Evolutionary conservation across 2,329 filamentous ascomycete genomes (phyloP).

Genomic region (Ceratocystis eucalypticola): DNA sequence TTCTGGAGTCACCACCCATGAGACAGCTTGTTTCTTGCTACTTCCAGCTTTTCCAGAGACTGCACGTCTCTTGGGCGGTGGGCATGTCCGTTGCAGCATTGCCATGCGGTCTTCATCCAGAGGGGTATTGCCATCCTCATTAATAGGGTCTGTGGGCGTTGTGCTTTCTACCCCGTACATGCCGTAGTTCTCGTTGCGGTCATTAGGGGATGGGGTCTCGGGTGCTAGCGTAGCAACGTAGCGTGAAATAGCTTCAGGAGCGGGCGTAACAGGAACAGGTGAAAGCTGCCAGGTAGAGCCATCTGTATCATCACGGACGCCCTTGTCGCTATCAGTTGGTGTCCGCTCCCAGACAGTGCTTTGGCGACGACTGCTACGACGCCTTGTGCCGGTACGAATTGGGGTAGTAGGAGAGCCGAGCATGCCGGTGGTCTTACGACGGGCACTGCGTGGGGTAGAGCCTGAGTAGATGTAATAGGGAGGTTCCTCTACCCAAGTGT

Average conservation of each 20-base stretch:
- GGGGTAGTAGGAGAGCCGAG: slow-evolving; percentile 33
- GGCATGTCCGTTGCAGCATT: slow-evolving; percentile 31
- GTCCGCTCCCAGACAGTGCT: slow-evolving; percentile 43
- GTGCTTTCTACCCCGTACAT: slow-evolving; percentile 24
- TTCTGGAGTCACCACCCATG: slow-evolving; percentile 33
- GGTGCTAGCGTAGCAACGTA: slow-evolving; percentile 38
- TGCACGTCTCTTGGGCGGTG: slow-evolving; percentile 20
- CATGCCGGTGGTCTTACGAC: slow-evolving; percentile 66
- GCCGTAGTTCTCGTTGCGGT: slow-evolving; percentile 23
- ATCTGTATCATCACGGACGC: slow-evolving; percentile 26
- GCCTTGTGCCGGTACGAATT: slow-evolving; percentile 34
- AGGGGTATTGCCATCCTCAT: slow-evolving; percentile 37
- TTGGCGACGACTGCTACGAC: slow-evolving; percentile 37
- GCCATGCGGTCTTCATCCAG: slow-evolving; percentile 7
- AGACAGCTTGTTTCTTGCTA: slow-evolving; percentile 21
- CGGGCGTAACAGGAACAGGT: slow-evolving; percentile 45
- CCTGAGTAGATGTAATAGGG: slow-evolving; percentile 56
- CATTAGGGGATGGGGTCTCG: slow-evolving; percentile 31
- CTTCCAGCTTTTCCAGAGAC: slow-evolving; percentile 4
- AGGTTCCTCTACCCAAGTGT: slow-evolving; percentile 61
- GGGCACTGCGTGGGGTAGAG: slow-evolving; percentile 54
- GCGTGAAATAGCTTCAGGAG: slow-evolving; percentile 40
- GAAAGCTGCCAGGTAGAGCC: slow-evolving; percentile 37
- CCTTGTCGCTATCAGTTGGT: slow-evolving; percentile 31
- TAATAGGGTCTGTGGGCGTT: slow-evolving; percentile 21